A percentile compares a stretch with the other conserved stretches of the same genome.
Conservation (phyloP, 2,329 filamentous ascomycete species). For the Aspergillus pseudoglaucus region DNA sequence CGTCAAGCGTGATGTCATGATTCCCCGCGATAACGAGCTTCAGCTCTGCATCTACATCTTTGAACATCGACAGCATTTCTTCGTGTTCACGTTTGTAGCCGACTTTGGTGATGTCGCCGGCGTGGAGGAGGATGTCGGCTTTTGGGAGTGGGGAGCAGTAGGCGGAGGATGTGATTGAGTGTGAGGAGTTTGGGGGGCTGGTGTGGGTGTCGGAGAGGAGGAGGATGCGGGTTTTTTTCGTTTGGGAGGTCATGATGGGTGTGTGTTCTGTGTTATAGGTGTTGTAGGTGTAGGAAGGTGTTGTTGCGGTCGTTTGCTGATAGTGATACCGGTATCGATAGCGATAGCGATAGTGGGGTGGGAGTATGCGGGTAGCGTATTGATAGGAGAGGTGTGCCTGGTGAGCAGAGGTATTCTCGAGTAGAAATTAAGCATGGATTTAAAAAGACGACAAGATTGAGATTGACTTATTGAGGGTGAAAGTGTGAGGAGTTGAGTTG, state of each 20-base stretch:
- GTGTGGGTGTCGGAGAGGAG: conserved; percentile 41
- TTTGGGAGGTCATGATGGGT: conserved; percentile 8
- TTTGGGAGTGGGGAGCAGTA: conserved; percentile 42
- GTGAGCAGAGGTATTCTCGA: too few relatives aligned
- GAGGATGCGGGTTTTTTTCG: conserved; percentile 33
- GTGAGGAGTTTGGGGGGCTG: conserved; percentile 15
- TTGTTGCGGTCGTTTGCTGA: neutral
- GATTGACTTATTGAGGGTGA: too few relatives aligned
- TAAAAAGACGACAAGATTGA: too few relatives aligned
- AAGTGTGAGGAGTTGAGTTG: too few relatives aligned
- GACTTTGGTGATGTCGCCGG: conserved; percentile 52
- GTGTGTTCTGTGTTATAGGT: neutral
- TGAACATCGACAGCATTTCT: conserved; percentile 42
- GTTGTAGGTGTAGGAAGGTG: conserved; percentile 1
- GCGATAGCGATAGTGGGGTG: neutral
- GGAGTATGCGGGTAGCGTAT: too few relatives aligned
- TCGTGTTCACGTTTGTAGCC: conserved; percentile 45
- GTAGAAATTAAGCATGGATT: too few relatives aligned
- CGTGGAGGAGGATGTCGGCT: conserved; percentile 51
- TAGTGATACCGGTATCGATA: neutral
- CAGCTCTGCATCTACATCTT: conserved; percentile 45
- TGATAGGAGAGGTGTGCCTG: too few relatives aligned
- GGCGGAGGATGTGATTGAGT: conserved; percentile 15
- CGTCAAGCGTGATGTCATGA: conserved; percentile 55
- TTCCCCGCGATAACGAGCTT: conserved; percentile 60